Evolutionary conservation across 345 rosid genomes (phyloP), one percentile per base, ranked within the genome.

Genomic region (Eutrema yunnanense): DNA sequence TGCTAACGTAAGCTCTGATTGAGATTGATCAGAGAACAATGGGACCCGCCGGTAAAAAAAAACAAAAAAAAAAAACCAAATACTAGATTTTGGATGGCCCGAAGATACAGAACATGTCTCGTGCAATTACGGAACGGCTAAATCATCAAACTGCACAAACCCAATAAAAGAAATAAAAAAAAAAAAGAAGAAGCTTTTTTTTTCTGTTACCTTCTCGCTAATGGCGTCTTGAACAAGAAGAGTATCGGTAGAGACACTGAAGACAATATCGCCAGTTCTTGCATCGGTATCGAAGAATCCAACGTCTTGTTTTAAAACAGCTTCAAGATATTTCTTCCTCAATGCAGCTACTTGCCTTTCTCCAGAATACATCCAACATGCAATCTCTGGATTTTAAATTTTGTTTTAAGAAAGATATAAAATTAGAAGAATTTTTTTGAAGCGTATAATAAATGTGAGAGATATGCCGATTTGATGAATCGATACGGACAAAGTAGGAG

Each of bases 191-290:
- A 40, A 41, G 11, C 6, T 48, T 22, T 22, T 42, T 38, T n/a
- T 38, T 36, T 6, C 6, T 3, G 27, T 49, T 52, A 94, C 98
- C 97, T 95, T 95, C 77, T 95, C 97, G 58, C 99, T 92, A 69
- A 95, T 95, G 84, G 99, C 99, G 73, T 95, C 99, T 90, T 95
- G 99, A 70, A 95, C 97, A 42, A 95, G 97, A 70, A 95, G 90
- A 61, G 99, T 95, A 79, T 95, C 99, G 8, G 99, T 95, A 22
- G 99, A 95, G 75, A 95, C 96, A 81, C 97, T 88, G 74, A 95
- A 95, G 82, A 95, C 99, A 69, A 95, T 86, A 62, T 95, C 99
- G 10, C 97, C 98, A 56, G 99, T 95, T 84, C 97, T 85, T 22
- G 99, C 99, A 83, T 95, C 99, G 4, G 99, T 95, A 71, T 95